Base-by-base conservation (phyloP, 371 early-diverging fungal species). In the Circinella umbellata region DNA sequence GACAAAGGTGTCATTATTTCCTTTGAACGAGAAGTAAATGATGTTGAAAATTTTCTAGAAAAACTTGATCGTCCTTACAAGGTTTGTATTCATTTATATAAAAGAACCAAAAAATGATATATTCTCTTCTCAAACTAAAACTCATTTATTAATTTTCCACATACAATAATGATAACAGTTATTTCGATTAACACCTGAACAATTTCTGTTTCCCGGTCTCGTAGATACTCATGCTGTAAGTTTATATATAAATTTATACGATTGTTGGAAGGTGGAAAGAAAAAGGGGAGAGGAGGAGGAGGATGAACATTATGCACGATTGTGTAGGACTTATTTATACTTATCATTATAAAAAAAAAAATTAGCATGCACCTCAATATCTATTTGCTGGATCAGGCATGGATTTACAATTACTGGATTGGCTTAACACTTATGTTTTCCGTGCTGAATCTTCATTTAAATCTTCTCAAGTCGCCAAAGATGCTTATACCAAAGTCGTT, bases 291-390 rank as follows among this genome's bases (percentile, higher is more conserved):
- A 42, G 11, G 11, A 42, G 42, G 6, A 11, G 39, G 39, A 42
- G 42, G 42, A 42, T 42, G 9, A 42, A 42, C 11, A 42, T 42
- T 42, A 42, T 42, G 42, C 11, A 42, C 42, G 1, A 42, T 42
- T 42, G 1, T 42, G 6, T 42, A 3, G 42, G 11, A 11, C 42
- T 42, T 42, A 42, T 42, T 11, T 42, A 5, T 13, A 51, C 15
- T 15, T 17, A 51, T 51, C n/a, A 27, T n/a, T 6, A 15, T 51
- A 13, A 1, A 51, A 51, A 51, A 51, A 51, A 51, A 14, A 51
- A 51, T 51, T 51, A 88, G 86, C 98, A 98, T 75, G 96, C 96
- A n/a, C 93, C 97, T n/a, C 98, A 98, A 84, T 95, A 91, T 72
- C 82, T 91, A 46, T 94, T 90, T 78, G 82, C 93, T 18, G 97